Evolutionary conservation across 495 filamentous ascomycete genomes (phyloP).

Genomic region (Neurospora hispaniola): DNA sequence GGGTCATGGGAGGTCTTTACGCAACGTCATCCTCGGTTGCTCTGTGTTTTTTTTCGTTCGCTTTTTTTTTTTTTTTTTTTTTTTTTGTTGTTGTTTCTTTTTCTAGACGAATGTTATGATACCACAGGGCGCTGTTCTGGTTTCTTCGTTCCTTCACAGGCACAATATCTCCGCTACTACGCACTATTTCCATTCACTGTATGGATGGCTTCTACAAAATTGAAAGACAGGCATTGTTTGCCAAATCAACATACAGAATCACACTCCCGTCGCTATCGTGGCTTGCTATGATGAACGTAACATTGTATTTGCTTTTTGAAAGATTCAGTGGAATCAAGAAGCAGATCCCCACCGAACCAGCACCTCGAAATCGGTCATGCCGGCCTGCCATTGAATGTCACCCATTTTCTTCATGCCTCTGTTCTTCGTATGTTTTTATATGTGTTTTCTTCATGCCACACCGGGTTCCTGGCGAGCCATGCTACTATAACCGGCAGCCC

Average conservation of each 20-base stretch:
- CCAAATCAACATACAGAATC: background rate
- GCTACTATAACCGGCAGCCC: background rate
- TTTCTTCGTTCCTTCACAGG: background rate
- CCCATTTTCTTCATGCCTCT: background rate
- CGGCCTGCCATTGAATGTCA: background rate
- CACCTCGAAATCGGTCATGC: background rate
- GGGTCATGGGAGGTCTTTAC: background rate
- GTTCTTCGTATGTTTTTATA: background rate
- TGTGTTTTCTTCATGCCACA: background rate
- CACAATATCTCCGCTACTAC: background rate
- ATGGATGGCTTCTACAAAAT: background rate
- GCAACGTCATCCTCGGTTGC: background rate
- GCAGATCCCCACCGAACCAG: background rate
- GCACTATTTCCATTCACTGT: background rate
- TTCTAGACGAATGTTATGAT: conserved; percentile 6
- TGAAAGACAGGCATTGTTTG: background rate
- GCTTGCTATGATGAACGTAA: background rate
- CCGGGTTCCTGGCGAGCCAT: background rate
- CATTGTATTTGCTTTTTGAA: background rate
- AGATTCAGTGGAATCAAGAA: background rate
- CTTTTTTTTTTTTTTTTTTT: background rate
- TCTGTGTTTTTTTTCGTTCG: background rate
- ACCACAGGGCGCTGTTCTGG: conserved; percentile 1
- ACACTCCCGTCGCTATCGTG: background rate
- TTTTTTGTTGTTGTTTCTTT: background rate